Evolutionary conservation across 176 grass and related monocot genomes (phyloP).

Genomic region (Avena eriantha): DNA sequence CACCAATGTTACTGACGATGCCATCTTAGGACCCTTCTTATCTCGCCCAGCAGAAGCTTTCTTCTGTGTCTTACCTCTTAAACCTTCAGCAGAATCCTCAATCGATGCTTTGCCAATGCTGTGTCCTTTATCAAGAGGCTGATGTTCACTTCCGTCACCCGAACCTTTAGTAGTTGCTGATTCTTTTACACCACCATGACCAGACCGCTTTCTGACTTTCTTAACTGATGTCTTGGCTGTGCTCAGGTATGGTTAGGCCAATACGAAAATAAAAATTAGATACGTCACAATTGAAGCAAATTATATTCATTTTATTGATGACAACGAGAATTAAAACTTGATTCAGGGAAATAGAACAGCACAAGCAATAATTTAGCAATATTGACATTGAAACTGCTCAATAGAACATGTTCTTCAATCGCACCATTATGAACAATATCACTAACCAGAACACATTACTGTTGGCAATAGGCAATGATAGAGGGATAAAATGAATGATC

Average conservation of each 20-base stretch:
- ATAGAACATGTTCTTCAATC: conserved; percentile 29
- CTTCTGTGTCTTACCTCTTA: conserved; percentile 41
- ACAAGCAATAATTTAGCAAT: conserved; percentile 28
- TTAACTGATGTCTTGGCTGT: conserved; percentile 41
- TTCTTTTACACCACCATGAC: neutral
- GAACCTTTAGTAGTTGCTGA: neutral
- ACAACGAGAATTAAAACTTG: neutral
- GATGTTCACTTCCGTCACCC: neutral
- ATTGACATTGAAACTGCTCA: conserved; percentile 7
- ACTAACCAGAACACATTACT: conserved; percentile 5
- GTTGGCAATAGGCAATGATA: conserved; percentile 13
- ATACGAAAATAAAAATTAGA: conserved; percentile 36
- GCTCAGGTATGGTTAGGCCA: neutral
- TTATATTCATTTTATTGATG: neutral
- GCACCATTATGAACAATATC: conserved; percentile 4
- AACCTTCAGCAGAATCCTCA: conserved; percentile 40
- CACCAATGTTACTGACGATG: neutral
- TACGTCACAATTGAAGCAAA: conserved; percentile 1
- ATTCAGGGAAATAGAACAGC: conserved; percentile 11
- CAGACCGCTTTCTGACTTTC: conserved; percentile 38
- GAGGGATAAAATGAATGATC: conserved; percentile 21
- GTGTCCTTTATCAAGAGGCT: neutral
- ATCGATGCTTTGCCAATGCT: conserved; percentile 23
- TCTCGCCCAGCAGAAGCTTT: neutral
- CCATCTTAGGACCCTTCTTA: conserved; percentile 11